phyloP scores from a whole-genome alignment of 225 moss, liverwort and hornwort species.

The Sphagnum contortum region DNA sequence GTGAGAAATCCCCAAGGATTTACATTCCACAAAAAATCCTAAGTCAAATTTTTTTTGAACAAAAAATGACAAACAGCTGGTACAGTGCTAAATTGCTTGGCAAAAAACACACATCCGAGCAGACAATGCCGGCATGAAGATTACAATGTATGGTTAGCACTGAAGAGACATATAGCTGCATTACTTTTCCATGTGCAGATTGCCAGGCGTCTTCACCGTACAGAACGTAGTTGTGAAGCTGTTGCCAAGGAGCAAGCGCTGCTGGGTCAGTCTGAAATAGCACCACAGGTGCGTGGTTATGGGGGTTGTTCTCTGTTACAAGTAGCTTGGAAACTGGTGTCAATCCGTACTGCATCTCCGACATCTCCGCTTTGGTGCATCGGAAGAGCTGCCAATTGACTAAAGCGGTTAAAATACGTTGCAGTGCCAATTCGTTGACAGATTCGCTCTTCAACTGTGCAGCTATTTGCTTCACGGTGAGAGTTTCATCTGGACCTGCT shows the following conservation, averaged over 20 bases:
- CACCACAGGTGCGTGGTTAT: conserved; percentile 4
- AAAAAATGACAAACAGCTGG: no score
- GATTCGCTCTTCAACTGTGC: neutral
- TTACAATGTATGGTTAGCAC: no score
- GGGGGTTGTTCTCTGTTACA: conserved; percentile 14
- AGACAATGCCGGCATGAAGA: no score
- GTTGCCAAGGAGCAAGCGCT: conserved; percentile 17
- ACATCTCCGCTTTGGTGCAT: neutral
- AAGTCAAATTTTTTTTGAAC: no score
- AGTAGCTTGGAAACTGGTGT: conserved; percentile 16
- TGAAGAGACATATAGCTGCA: neutral
- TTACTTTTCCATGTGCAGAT: conserved; percentile 13
- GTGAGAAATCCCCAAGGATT: no score
- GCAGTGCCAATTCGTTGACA: no score
- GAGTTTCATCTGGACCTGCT: neutral
- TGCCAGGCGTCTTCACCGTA: conserved; percentile 9
- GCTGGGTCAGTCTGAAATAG: conserved; percentile 2
- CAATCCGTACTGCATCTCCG: conserved; percentile 9
- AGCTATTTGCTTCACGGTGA: no score
- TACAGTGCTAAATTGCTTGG: no score
- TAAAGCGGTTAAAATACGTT: no score
- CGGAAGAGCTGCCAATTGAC: no score
- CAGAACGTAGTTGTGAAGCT: conserved; percentile 13
- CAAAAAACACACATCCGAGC: no score
- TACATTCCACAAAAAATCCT: no score